Base-by-base conservation (phyloP, 495 filamentous ascomycete genomes). In the Coniosporium apollinis region DNA sequence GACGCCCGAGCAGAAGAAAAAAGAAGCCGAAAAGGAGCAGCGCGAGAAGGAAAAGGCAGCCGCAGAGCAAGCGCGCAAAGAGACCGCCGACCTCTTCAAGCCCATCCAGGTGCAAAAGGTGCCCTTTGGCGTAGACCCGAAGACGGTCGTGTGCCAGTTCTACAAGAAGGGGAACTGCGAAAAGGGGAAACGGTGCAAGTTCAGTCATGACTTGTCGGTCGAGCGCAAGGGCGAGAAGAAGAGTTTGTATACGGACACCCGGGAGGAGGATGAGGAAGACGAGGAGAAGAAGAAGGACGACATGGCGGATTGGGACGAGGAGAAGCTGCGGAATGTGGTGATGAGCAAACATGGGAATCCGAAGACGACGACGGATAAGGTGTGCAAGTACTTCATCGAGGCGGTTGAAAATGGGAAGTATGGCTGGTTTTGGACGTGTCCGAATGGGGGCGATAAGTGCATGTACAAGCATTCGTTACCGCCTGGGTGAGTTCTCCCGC, bases 361-460 rank as follows among this genome's bases (percentile, higher is more conserved):
- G 36, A 70, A 77, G 48, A 93, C 87, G 28, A 84, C 83, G 5
- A 99, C 89, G 40, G 89, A 99, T 49, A 99, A 94, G 58, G 86
- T 96, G 38, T 99, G 89, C 79, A 99, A 96, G 60, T 92, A 64
- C 65, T 99, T 99, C 59, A 89, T 94, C 57, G 83, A 91, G 39
- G 89, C 89, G 2, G 86, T 99, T 35, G 89, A 99, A 61, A 89
- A 96, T 45, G 77, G 79, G 45, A 96, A 94, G 61, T 99, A 99
- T 48, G 89, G 89, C 43, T 99, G 89, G 89, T 94, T 96, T 60
- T 99, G 89, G 89, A 64, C 67, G 22, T 99, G 89, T 72, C 89
- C 89, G 32, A 96, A 96, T 56, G 86, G 82, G 40, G 91, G 82
- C 34, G 76, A 99, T 58, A 80, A 92, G 59, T 99, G 89, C 78